These are phyloP conservation scores for Plantago rigida DNA, from an alignment of 305 asterid genomes.

Conservation along the genomic window DNA sequence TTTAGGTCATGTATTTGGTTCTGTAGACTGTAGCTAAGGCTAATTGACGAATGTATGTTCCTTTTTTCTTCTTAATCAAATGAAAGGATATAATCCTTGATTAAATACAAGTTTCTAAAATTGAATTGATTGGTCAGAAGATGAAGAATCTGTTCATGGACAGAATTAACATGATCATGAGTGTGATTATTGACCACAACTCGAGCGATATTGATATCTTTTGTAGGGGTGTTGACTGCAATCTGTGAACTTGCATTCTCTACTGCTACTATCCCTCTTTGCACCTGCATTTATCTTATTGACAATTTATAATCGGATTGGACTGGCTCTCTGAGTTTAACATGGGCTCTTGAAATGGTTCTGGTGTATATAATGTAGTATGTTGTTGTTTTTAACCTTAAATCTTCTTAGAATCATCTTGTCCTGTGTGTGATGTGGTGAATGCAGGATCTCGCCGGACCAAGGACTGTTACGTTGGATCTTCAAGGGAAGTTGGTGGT, in stretches of 20 bases:
- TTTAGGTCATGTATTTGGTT: too few species aligned
- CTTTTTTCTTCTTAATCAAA: too few species aligned
- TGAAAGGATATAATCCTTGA: too few species aligned
- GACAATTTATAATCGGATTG: background rate
- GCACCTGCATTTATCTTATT: background rate
- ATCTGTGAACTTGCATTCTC: background rate
- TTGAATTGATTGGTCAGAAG: too few species aligned
- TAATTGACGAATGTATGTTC: too few species aligned
- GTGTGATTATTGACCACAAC: too few species aligned
- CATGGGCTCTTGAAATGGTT: background rate
- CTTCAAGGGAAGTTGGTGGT: conserved; percentile 59
- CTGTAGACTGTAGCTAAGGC: too few species aligned
- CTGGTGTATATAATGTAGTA: background rate
- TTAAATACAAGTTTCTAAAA: too few species aligned
- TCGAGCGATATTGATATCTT: background rate
- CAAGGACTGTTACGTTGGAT: conserved; percentile 43
- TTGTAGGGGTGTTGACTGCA: background rate
- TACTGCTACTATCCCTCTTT: background rate
- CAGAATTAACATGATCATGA: too few species aligned
- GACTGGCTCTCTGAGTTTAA: background rate
- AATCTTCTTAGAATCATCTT: conserved; percentile 6
- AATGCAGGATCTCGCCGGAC: conserved; percentile 56
- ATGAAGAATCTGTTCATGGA: too few species aligned
- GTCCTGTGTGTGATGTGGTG: conserved; percentile 22
- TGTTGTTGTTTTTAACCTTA: background rate